Evolutionary conservation across 805 yeast genomes (phyloP).

Genomic region (Saturnispora mendoncae): DNA sequence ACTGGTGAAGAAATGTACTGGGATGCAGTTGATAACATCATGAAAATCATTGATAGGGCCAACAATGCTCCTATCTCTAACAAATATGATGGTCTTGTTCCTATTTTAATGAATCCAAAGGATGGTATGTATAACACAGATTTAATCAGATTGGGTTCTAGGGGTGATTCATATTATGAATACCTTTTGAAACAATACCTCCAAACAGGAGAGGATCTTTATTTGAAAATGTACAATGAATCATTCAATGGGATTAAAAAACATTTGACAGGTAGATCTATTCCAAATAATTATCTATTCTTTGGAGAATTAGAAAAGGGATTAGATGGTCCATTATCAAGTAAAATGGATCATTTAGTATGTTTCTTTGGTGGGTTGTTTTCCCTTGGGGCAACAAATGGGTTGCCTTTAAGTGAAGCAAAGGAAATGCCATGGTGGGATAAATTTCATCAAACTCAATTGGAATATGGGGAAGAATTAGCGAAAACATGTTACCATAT

Average conservation of each 20-base stretch:
- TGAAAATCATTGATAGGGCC: constrained; percentile 53
- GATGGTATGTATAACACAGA: constrained; percentile 59
- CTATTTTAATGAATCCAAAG: constrained; percentile 69
- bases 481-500: constrained; percentile 76
- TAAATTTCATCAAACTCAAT: constrained; percentile 47
- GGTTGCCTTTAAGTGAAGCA: constrained; percentile 49
- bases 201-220: constrained; percentile 64
- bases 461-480: constrained; percentile 62
- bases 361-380: constrained; percentile 87
- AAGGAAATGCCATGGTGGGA: constrained; percentile 50
- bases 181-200: constrained; percentile 78
- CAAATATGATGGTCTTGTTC: constrained; percentile 62
- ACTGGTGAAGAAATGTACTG: constrained; percentile 77
- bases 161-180: constrained; percentile 93
- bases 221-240: constrained; percentile 67
- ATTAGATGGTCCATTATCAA: constrained; percentile 45
- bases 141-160: constrained; percentile 71
- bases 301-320: constrained; percentile 76
- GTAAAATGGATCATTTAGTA: constrained; percentile 88
- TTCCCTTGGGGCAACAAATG: constrained; percentile 84
- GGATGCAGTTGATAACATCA: constrained; percentile 68
- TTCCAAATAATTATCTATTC: constrained; percentile 54
- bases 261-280: constrained; percentile 50
- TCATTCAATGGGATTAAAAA: constrained; percentile 69
- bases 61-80: constrained; percentile 36